A percentile compares a stretch with the other conserved stretches of the same genome.
Conservation (phyloP, 176 grass and related monocot species). For the Puya raimondii region DNA sequence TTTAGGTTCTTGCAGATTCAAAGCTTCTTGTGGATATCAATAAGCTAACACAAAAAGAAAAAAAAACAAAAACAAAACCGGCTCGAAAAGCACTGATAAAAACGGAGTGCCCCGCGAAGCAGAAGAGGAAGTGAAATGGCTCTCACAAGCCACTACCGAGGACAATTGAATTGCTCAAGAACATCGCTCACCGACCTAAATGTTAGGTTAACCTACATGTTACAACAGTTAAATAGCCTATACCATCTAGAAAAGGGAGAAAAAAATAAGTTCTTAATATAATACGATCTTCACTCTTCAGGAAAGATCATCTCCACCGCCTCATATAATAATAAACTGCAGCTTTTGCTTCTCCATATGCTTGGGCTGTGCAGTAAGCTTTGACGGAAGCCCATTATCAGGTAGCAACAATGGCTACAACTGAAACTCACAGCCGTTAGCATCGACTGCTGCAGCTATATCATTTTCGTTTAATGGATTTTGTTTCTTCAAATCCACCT, state of each 20-base stretch:
- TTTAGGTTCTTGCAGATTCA: not conserved
- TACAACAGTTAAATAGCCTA: no score
- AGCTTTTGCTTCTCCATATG: not conserved
- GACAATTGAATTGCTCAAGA: no score
- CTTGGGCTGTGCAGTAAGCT: not conserved
- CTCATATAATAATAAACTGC: not conserved
- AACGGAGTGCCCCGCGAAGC: not conserved
- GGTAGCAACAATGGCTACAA: not conserved
- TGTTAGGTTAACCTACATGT: no score
- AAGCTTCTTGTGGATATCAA: not conserved
- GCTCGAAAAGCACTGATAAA: not conserved
- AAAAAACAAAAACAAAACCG: not conserved
- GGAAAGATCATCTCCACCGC: not conserved
- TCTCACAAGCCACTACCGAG: no score
- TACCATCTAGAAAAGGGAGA: no score
- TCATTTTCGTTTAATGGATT: conserved; percentile 32
- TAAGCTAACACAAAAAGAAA: not conserved
- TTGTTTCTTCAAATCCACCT: conserved; percentile 27
- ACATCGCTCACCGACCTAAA: no score
- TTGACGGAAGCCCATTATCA: not conserved
- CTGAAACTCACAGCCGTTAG: not conserved
- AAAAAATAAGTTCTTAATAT: no score
- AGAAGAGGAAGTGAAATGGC: no score
- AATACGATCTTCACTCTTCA: no score
- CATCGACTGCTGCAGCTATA: conserved; percentile 11